Conservation (phyloP, 495 filamentous ascomycete genomes). For the Elasticomyces elasticus region DNA sequence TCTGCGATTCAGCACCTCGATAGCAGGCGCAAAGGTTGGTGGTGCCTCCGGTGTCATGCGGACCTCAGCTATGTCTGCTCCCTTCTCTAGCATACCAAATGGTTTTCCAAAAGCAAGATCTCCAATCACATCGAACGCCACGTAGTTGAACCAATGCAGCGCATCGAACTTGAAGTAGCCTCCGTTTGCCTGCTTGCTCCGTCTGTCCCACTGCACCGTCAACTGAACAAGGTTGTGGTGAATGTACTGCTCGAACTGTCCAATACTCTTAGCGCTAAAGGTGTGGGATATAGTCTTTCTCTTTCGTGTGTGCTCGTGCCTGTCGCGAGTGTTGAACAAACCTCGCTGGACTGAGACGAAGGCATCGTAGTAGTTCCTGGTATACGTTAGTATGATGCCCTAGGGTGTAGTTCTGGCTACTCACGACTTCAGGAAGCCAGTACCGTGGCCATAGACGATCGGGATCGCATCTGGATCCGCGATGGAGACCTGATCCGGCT, state of each 20-base stretch:
- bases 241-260: conserved; percentile 86
- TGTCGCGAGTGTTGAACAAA: conserved; percentile 83
- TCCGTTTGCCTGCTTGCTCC: conserved; percentile 34
- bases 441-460: conserved; percentile 45
- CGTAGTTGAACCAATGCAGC: conserved; percentile 88
- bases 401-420: neutral
- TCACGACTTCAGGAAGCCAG: conserved; percentile 36
- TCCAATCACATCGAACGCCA: conserved; percentile 89
- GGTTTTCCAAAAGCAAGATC: conserved; percentile 46
- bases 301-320: conserved; percentile 77
- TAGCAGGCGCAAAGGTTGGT: conserved; percentile 53
- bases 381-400: neutral
- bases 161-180: conserved; percentile 59
- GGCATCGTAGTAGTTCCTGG: conserved; percentile 74
- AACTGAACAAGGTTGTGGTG: conserved; percentile 67
- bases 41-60: conserved; percentile 42
- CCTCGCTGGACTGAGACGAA: conserved; percentile 81
- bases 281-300: conserved; percentile 82
- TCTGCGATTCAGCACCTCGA: conserved; percentile 59
- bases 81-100: conserved; percentile 46
- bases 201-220: conserved; percentile 58
- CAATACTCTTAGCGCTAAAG: conserved; percentile 71
- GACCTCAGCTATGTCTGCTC: conserved; percentile 54
- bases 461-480: conserved; percentile 51
- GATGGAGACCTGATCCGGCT: conserved; percentile 49